Conservation (phyloP, 495 filamentous ascomycete species). For the Chlorociboria aeruginascens region DNA sequence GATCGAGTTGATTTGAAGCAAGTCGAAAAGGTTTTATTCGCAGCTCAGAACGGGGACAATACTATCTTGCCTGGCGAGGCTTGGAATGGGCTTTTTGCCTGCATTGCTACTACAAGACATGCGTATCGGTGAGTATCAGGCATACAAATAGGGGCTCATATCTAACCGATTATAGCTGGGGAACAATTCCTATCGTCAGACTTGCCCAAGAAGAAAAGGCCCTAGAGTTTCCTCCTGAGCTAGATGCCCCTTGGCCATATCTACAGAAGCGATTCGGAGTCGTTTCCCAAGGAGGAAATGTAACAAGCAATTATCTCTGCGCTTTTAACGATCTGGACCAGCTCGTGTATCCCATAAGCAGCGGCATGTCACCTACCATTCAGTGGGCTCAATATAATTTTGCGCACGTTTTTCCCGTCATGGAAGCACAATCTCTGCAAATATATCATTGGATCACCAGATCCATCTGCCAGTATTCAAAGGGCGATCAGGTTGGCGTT, state of each 20-base stretch:
- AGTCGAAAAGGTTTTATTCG: neutral
- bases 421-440: neutral
- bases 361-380: neutral
- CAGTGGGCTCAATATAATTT: neutral
- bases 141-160: neutral
- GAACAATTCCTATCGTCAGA: slow-evolving; percentile 29
- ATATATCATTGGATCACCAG: neutral
- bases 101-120: neutral
- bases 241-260: slow-evolving; percentile 26
- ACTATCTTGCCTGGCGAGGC: neutral
- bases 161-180: slow-evolving; percentile 24
- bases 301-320: neutral
- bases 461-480: neutral
- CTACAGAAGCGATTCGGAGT: slow-evolving; percentile 27
- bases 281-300: slow-evolving; percentile 16
- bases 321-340: neutral
- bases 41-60: neutral
- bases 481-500: neutral
- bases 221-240: slow-evolving; percentile 25
- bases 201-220: slow-evolving; percentile 28
- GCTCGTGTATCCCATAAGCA: neutral
- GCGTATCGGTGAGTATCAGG: neutral
- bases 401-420: neutral
- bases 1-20: neutral
- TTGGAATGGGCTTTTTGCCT: neutral